phyloP scores from a whole-genome alignment of 106 monocot species.

The Hemerocallis citrina region DNA sequence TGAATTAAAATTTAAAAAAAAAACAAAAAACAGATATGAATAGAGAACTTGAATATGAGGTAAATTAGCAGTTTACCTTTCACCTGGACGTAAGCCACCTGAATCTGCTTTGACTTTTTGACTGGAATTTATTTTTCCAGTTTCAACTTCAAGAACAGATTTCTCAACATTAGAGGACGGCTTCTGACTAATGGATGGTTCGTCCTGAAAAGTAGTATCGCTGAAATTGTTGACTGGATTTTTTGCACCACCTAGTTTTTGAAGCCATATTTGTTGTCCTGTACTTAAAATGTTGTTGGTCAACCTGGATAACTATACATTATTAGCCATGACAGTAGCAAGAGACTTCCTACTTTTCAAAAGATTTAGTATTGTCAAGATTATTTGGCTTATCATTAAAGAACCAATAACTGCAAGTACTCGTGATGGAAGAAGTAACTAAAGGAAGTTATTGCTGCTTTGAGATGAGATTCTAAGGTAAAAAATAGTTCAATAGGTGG shows the following conservation, averaged over 20 bases:
- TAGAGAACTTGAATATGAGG: not conserved
- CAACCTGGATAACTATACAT: conserved; percentile 37
- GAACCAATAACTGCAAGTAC: too few relatives aligned
- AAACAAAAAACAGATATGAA: not conserved
- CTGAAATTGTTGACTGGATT: conserved; percentile 50
- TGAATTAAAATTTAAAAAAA: not conserved
- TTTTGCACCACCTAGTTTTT: conserved; percentile 87
- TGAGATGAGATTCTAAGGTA: too few relatives aligned
- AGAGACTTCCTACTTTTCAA: not conserved
- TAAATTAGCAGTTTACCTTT: conserved; percentile 32
- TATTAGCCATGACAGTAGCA: not conserved
- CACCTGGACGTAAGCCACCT: conserved; percentile 30
- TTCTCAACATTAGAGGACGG: conserved; percentile 16
- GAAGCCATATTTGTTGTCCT: conserved; percentile 90
- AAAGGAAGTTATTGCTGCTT: too few relatives aligned
- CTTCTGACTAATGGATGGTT: conserved; percentile 10
- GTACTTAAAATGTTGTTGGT: conserved; percentile 90
- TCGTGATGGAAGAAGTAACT: too few relatives aligned
- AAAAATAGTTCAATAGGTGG: too few relatives aligned
- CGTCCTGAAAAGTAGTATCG: conserved; percentile 29
- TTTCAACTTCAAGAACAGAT: conserved; percentile 20
- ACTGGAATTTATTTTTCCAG: conserved; percentile 26
- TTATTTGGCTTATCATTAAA: too few relatives aligned
- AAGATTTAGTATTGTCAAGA: not conserved
- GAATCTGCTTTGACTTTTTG: conserved; percentile 16